Evolutionary conservation across 495 filamentous ascomycete species (phyloP).

Genomic region (Aspergillus funiculosus): DNA sequence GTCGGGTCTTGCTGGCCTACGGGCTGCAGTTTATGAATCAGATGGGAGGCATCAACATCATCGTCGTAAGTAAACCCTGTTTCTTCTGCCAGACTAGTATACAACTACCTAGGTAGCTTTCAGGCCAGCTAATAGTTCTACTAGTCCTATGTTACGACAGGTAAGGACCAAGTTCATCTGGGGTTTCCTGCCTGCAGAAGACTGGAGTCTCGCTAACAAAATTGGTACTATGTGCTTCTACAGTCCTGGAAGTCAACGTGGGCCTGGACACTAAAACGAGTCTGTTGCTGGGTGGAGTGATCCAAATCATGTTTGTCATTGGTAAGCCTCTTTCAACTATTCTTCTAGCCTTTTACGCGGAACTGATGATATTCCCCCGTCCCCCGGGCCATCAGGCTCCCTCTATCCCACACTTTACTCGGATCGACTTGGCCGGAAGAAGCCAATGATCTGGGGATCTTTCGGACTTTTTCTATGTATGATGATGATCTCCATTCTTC

Average conservation of each 20-base stretch:
- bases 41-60: conserved; percentile 46
- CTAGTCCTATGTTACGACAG: conserved; percentile 46
- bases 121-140: neutral
- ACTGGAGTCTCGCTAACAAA: conserved; percentile 1
- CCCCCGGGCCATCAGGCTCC: conserved; percentile 23
- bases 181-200: no score
- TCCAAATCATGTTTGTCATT: conserved; percentile 34
- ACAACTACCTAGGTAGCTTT: neutral
- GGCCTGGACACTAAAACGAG: conserved; percentile 42
- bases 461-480: conserved; percentile 47
- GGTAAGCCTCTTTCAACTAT: conserved; percentile 13
- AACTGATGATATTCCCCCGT: neutral
- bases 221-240: neutral
- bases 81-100: neutral
- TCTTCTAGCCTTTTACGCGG: neutral
- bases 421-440: conserved; percentile 53
- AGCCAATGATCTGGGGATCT: conserved; percentile 54
- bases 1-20: conserved; percentile 47
- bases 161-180: conserved; percentile 13
- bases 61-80: conserved; percentile 33
- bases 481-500: conserved; percentile 49
- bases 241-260: conserved; percentile 44
- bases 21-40: conserved; percentile 27
- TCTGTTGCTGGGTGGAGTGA: conserved; percentile 46
- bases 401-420: conserved; percentile 30